Evolutionary conservation across 768 basidiomycete species (phyloP), one percentile per base, ranked within the genome.

Genomic region (Lentinula sp.): DNA sequence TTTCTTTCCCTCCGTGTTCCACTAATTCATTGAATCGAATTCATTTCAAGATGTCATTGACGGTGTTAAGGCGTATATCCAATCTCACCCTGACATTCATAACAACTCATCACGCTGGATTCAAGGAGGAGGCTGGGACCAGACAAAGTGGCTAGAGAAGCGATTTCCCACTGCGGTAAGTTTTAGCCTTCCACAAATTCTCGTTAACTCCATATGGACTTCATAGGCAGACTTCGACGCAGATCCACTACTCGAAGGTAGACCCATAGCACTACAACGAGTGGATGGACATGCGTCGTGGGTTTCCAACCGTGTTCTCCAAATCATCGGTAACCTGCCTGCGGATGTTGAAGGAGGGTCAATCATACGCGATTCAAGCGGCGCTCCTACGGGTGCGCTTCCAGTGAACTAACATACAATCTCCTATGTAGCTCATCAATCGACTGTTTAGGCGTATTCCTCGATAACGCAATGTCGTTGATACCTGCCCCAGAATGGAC

Each of bases 91-190:
- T 0, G 84, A 85, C 42, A 69, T 88, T 5, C 69, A 74, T 1
- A 68, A 78, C 3, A 80, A 90, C 66, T 75, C 73, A 2, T 74
- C 78, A 3, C 74, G 68, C 5, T 97, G 93, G 92, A 83, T 97
- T 45, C 77, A 86, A 65, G 95, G 93, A 10, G 83, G 89, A 76
- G 95, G 95, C 4, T 98, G 95, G 95, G 92, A 98, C 68, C 94
- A 98, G 72, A 96, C 89, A 1, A 79, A 81, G 61, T 93, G 90
- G 90, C 64, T 78, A 6, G 78, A 75, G 10, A 70, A 76, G 8
- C 69, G 77, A 23, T 95, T 93, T 64, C 93, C 93, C 2, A 85
- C 80, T 35, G 86, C 90, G 1, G 93, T 91, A 66, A 31, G 80
- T 68, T 32, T 40, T 48, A 6, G 1, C 63, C 32, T 23, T 23